These are phyloP conservation scores for Amanita molliuscula DNA, from an alignment of 768 basidiomycete genomes.

Conservation along the genomic window DNA sequence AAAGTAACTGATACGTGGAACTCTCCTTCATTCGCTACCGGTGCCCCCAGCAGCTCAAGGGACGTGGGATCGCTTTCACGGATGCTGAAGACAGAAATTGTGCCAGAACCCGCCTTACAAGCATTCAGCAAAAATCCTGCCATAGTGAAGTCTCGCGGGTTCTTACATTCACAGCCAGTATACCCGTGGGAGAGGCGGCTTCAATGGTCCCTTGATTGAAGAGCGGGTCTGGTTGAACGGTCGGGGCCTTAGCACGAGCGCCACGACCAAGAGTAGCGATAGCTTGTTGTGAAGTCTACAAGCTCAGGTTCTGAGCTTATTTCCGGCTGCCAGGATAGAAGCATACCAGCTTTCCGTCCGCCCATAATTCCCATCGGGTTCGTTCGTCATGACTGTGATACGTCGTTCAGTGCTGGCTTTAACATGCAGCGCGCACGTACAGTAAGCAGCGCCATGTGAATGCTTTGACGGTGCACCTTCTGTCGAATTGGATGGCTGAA, in stretches of 20 bases:
- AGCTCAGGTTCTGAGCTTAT: not conserved
- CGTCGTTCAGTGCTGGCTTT: not conserved
- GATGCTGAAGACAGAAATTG: constrained; percentile 14
- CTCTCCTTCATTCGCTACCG: not conserved
- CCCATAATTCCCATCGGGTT: constrained; percentile 27
- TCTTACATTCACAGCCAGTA: constrained; percentile 27
- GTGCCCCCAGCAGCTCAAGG: not conserved
- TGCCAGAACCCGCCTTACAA: constrained; percentile 36
- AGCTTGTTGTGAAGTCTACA: constrained; percentile 17
- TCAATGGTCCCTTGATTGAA: constrained; percentile 32
- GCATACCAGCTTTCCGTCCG: constrained; percentile 29
- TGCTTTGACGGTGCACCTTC: not conserved
- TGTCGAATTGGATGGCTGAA: not conserved
- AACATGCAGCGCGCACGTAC: constrained; percentile 8
- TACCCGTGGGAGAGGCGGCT: constrained; percentile 19
- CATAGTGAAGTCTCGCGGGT: not conserved
- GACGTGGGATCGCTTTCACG: not conserved
- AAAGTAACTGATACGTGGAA: constrained; percentile 17
- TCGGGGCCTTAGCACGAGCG: constrained; percentile 20
- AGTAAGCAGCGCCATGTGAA: constrained; percentile 20
- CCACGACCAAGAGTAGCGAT: constrained; percentile 23
- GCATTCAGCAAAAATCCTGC: not conserved
- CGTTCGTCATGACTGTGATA: constrained; percentile 38
- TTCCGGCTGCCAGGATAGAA: not conserved
- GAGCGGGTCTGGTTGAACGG: constrained; percentile 26